Conservation (phyloP, 108 stramenopile species). For the Mayamaea pseudoterrestris region DNA sequence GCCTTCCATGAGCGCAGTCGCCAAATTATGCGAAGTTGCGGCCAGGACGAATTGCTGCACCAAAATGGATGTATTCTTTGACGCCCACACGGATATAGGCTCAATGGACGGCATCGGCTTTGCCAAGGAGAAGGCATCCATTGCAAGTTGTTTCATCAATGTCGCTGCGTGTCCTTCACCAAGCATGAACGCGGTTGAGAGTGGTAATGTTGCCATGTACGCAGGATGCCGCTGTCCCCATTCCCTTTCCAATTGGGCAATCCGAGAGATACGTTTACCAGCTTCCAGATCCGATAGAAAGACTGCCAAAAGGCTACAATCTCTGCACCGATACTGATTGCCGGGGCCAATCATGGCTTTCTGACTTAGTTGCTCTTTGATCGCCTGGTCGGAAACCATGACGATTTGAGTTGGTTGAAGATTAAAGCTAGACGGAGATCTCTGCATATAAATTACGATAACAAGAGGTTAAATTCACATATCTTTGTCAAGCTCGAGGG, state of each 20-base stretch:
- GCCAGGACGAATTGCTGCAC: slow-evolving; percentile 49
- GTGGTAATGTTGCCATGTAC: slow-evolving; percentile 47
- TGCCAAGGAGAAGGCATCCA: slow-evolving; percentile 27
- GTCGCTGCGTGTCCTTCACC: slow-evolving; percentile 64
- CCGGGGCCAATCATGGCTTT: slow-evolving; percentile 69
- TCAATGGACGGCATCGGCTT: slow-evolving; percentile 69
- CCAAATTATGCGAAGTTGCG: slow-evolving; percentile 51
- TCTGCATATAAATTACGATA: too few relatives aligned
- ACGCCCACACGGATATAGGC: slow-evolving; percentile 55
- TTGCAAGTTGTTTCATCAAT: slow-evolving; percentile 42
- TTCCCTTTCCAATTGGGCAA: slow-evolving; percentile 42
- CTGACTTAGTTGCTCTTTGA: slow-evolving; percentile 39
- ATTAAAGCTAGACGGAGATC: slow-evolving; percentile 75
- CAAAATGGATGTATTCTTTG: slow-evolving; percentile 55
- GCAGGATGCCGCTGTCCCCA: slow-evolving; percentile 32
- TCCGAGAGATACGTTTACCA: slow-evolving; percentile 47
- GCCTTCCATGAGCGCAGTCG: slow-evolving; percentile 74
- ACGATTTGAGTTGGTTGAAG: slow-evolving; percentile 75
- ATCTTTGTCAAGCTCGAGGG: too few relatives aligned
- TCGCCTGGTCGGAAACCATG: slow-evolving; percentile 31
- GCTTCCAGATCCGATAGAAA: slow-evolving; percentile 68
- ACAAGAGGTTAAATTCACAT: too few relatives aligned
- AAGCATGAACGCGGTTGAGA: slow-evolving; percentile 55
- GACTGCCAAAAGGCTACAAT: slow-evolving; percentile 59
- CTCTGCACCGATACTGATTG: slow-evolving; percentile 58